phyloP scores from a whole-genome alignment of 768 basidiomycete species.

The Psilocybe cubensis region DNA sequence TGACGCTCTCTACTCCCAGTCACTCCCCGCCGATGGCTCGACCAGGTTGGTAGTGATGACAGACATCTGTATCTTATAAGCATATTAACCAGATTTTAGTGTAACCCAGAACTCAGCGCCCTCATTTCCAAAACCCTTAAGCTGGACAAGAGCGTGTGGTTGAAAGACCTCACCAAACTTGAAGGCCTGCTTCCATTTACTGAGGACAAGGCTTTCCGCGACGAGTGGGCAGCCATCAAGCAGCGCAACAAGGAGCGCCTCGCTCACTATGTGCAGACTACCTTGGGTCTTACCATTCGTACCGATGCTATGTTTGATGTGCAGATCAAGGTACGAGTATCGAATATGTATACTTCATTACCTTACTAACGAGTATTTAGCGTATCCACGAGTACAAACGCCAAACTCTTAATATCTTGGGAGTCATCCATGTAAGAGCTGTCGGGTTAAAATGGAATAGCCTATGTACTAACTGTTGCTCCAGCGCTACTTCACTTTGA shows the following conservation, averaged over 20 bases:
- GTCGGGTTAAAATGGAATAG: neutral
- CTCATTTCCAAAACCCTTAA: slow-evolving; percentile 86
- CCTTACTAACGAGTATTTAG: slow-evolving; percentile 36
- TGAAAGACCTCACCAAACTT: slow-evolving; percentile 82
- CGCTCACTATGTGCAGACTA: slow-evolving; percentile 73
- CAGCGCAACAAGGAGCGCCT: slow-evolving; percentile 90
- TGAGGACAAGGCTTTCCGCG: slow-evolving; percentile 76
- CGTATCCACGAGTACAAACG: slow-evolving; percentile 96
- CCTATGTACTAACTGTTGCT: slow-evolving; percentile 1
- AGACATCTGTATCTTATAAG: too few relatives aligned
- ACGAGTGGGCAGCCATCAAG: slow-evolving; percentile 85
- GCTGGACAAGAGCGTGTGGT: slow-evolving; percentile 76
- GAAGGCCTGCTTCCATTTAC: slow-evolving; percentile 73
- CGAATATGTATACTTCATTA: neutral
- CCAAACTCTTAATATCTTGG: slow-evolving; percentile 93
- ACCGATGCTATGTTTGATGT: slow-evolving; percentile 87
- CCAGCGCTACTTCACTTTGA: slow-evolving; percentile 82
- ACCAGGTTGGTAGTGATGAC: slow-evolving; percentile 51
- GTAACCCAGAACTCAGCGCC: slow-evolving; percentile 85
- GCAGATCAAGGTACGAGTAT: slow-evolving; percentile 72
- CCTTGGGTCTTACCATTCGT: slow-evolving; percentile 72
- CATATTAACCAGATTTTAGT: slow-evolving; percentile 40
- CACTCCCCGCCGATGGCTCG: slow-evolving; percentile 92
- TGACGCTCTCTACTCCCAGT: slow-evolving; percentile 43
- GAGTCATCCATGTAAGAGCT: slow-evolving; percentile 75